Base-by-base conservation (phyloP, 257 asterid species). In the Solanum sitiens region DNA sequence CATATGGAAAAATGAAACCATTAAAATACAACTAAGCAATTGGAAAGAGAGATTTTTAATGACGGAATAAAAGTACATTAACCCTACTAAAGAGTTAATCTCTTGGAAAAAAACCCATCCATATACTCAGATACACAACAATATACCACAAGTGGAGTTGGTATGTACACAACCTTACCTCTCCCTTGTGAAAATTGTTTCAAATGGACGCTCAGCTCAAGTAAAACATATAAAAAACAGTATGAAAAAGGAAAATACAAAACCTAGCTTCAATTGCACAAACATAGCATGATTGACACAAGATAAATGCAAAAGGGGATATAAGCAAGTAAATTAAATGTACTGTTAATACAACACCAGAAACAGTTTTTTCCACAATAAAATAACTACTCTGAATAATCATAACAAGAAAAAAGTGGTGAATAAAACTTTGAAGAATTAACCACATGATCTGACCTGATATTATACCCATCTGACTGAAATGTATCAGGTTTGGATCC, bases 401-500 rank as follows among this genome's bases (percentile, higher is more conserved):
- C 25, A 72, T 7, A 53, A 53, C 10, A 53, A 53, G 63, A 53
- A 56, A 56, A 56, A 56, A 56, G 11, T 70, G 76, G 76, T 70
- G 12, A 30, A 70, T 30, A 70, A 70, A 32, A 32, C 77, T 32
- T 71, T 71, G 23, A 71, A 71, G 77, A 71, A 71, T 23, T 32
- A 32, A 25, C 85, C 27, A 12, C 83, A 88, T 88, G 93, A 92
- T 92, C 95, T 93, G 59, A 96, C 99, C 98, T 94, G 89, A 90
- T 89, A 90, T 89, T 90, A 87, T 92, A 91, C 59, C 91, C 98
- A 83, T 94, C 98, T 14, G 95, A 89, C 94, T 95, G 98, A 89
- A 96, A 96, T 8, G 93, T 87, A 91, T 96, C 98, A 3, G 98
- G 95, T 90, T 96, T 96, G 90, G 98, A 96, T 93, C 98, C 98